phyloP scores from a whole-genome alignment of 2,329 filamentous ascomycete genomes.

The Gaeumannomyces tritici region DNA sequence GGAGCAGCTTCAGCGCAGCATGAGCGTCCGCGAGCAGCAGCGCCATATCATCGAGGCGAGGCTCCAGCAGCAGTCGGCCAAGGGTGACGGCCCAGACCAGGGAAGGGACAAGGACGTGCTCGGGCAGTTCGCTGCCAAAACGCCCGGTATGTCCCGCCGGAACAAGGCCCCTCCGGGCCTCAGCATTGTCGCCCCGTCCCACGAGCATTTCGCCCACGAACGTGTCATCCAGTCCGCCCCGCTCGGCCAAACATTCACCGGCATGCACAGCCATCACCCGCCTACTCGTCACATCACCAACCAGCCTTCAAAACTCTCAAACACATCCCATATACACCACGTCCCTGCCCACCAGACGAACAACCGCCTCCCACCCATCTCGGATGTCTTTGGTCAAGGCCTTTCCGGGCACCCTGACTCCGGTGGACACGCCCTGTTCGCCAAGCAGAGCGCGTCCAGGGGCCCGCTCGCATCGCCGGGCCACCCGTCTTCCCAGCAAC shows the following conservation, averaged over 20 bases:
- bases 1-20: constrained; percentile 86
- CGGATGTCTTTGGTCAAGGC: constrained; percentile 84
- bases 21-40: constrained; percentile 89
- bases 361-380: constrained; percentile 87
- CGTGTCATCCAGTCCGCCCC: constrained; percentile 95
- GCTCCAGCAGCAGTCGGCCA: constrained; percentile 78
- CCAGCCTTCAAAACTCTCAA: constrained; percentile 72
- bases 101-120: constrained; percentile 41
- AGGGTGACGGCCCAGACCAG: constrained; percentile 55
- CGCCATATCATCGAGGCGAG: constrained; percentile 89
- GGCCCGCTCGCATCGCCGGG: constrained; percentile 70
- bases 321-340: constrained; percentile 84
- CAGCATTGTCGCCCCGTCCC: constrained; percentile 89
- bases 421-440: constrained; percentile 39
- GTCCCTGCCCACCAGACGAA: constrained; percentile 78
- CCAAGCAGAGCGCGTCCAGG: constrained; percentile 49
- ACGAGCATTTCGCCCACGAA: constrained; percentile 86
- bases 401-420: constrained; percentile 54
- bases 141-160: constrained; percentile 62
- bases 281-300: constrained; percentile 70
- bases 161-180: constrained; percentile 81
- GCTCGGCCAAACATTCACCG: constrained; percentile 89
- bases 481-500: constrained; percentile 42
- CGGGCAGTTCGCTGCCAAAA: constrained; percentile 51
- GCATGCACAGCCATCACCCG: constrained; percentile 69